These are phyloP conservation scores for Talaromyces borbonicus DNA, from an alignment of 495 filamentous ascomycete genomes.

Conservation along the genomic window DNA sequence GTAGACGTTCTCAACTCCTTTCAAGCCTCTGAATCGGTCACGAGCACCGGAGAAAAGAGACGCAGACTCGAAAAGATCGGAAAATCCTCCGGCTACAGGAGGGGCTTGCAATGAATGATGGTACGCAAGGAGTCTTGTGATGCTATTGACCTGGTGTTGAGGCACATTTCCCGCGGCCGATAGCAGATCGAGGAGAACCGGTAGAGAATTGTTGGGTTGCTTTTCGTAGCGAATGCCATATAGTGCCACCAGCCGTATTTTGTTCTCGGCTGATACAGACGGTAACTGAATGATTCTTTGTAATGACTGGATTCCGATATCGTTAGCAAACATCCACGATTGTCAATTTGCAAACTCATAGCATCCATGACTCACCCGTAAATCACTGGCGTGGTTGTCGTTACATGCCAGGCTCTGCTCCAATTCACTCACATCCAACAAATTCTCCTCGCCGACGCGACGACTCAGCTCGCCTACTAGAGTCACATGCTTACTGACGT, in stretches of 20 bases:
- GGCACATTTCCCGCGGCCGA: conserved; percentile 65
- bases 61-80: conserved; percentile 83
- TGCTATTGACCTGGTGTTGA: conserved; percentile 58
- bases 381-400: conserved; percentile 80
- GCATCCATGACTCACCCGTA: conserved; percentile 62
- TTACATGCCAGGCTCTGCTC: conserved; percentile 96
- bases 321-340: conserved; percentile 4
- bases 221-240: conserved; percentile 89
- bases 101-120: conserved; percentile 72
- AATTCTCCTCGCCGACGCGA: conserved; percentile 68
- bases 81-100: conserved; percentile 60
- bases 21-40: conserved; percentile 85
- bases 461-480: conserved; percentile 87
- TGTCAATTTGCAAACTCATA: not conserved
- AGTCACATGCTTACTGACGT: conserved; percentile 97
- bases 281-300: conserved; percentile 75
- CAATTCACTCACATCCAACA: conserved; percentile 90
- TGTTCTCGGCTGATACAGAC: conserved; percentile 63
- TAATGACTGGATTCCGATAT: conserved; percentile 54
- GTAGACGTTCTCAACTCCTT: conserved; percentile 97
- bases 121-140: conserved; percentile 70
- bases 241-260: conserved; percentile 78
- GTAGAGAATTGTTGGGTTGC: conserved; percentile 67
- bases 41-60: conserved; percentile 87
- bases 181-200: conserved; percentile 77